phyloP scores from a whole-genome alignment of 1,284 basidiomycete genomes.

The Ustilago shanxiensis region DNA sequence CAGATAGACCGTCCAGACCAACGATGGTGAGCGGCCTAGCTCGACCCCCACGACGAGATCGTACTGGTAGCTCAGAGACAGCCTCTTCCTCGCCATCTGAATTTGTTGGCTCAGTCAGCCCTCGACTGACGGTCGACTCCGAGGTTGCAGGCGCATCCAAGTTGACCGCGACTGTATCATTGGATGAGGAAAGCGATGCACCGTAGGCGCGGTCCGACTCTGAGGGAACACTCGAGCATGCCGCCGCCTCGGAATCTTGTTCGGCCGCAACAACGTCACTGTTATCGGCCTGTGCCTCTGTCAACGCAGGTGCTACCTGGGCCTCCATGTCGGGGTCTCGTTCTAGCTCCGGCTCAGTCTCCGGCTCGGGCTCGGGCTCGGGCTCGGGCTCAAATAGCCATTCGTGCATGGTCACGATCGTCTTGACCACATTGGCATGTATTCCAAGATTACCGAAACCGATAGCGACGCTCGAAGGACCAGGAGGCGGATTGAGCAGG shows the following conservation, averaged over 20 bases:
- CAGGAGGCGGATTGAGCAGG: conserved; percentile 65
- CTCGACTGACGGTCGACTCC: background rate
- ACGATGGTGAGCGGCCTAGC: conserved; percentile 40
- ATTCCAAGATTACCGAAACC: conserved; percentile 65
- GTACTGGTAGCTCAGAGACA: conserved; percentile 29
- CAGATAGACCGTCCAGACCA: conserved; percentile 37
- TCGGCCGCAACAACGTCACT: background rate
- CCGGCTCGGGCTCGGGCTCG: conserved; percentile 43
- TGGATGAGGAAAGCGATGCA: conserved; percentile 13
- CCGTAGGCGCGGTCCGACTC: background rate
- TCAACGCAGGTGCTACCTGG: background rate
- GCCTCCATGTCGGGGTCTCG: conserved; percentile 5
- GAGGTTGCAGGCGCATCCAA: background rate
- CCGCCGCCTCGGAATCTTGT: background rate
- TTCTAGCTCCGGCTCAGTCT: conserved; percentile 12
- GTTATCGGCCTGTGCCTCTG: background rate
- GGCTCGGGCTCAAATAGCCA: conserved; percentile 67
- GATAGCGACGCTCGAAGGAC: conserved; percentile 54
- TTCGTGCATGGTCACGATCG: conserved; percentile 66
- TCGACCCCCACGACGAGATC: conserved; percentile 37
- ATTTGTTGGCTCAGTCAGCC: background rate
- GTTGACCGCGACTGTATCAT: conserved; percentile 4
- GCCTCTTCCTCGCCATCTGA: conserved; percentile 21
- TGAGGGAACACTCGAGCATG: background rate
- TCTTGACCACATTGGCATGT: conserved; percentile 68